phyloP scores from a whole-genome alignment of 2,329 filamentous ascomycete genomes.

The Hymenoscyphus fraxineus region DNA sequence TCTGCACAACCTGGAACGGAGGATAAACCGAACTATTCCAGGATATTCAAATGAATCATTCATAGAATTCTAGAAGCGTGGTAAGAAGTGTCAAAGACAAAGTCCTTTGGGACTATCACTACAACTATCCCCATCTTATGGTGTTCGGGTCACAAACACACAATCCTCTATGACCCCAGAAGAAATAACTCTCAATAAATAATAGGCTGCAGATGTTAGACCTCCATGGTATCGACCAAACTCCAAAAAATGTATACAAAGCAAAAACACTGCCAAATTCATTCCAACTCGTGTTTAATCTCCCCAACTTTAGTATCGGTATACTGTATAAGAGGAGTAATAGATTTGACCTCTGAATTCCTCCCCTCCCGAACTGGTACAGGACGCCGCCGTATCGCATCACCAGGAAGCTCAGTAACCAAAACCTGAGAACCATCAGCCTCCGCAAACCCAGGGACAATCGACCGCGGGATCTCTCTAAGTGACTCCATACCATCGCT shows the following conservation, averaged over 20 bases:
- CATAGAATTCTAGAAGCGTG: too few species aligned
- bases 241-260: background rate
- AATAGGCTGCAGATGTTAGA: background rate
- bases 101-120: too few species aligned
- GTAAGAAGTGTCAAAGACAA: too few species aligned
- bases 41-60: too few species aligned
- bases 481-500: background rate
- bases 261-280: background rate
- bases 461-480: background rate
- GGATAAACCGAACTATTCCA: too few species aligned
- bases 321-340: background rate
- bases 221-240: background rate
- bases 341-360: background rate
- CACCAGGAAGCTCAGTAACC: background rate
- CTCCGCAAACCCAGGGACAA: slow-evolving; percentile 2
- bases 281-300: slow-evolving; percentile 9
- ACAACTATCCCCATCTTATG: too few species aligned
- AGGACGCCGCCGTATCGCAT: background rate
- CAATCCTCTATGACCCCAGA: too few species aligned
- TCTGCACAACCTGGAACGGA: too few species aligned
- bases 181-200: background rate
- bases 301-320: slow-evolving; percentile 4
- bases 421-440: slow-evolving; percentile 5
- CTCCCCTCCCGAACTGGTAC: background rate
- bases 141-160: too few species aligned